phyloP scores from a whole-genome alignment of 2,329 filamentous ascomycete species.

The Ophiocordyceps sinensis region DNA sequence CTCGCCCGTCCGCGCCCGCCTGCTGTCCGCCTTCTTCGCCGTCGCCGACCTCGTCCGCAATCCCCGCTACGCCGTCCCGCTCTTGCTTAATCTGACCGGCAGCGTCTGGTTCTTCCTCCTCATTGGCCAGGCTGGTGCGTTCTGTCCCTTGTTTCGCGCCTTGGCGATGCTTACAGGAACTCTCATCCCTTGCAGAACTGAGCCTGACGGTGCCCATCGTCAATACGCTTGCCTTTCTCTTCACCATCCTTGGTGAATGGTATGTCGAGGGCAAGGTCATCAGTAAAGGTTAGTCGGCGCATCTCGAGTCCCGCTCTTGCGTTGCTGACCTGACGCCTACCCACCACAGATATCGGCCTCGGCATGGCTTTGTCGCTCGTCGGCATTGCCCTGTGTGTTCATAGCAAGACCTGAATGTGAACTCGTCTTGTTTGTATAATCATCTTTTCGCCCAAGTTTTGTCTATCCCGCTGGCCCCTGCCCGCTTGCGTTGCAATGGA shows the following conservation, averaged over 20 bases:
- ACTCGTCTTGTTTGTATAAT: background rate
- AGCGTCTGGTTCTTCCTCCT: slow-evolving; percentile 95
- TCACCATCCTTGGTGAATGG: slow-evolving; percentile 91
- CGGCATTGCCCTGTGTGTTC: slow-evolving; percentile 74
- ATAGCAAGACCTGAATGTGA: slow-evolving; percentile 37
- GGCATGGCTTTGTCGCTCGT: slow-evolving; percentile 67
- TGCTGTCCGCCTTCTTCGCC: slow-evolving; percentile 55
- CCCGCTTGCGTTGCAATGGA: too few relatives aligned
- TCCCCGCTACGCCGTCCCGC: slow-evolving; percentile 70
- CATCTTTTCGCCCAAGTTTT: background rate
- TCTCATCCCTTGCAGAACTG: slow-evolving; percentile 43
- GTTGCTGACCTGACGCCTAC: slow-evolving; percentile 1
- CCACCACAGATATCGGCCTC: slow-evolving; percentile 55
- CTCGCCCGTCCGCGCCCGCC: slow-evolving; percentile 47
- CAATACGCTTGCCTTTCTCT: slow-evolving; percentile 89
- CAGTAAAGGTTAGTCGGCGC: slow-evolving; percentile 43
- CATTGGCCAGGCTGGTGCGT: slow-evolving; percentile 79
- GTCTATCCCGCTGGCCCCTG: too few relatives aligned
- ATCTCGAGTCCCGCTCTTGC: background rate
- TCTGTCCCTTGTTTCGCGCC: background rate
- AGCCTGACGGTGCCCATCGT: slow-evolving; percentile 90
- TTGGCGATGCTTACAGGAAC: background rate
- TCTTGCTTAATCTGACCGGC: slow-evolving; percentile 80
- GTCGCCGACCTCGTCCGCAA: slow-evolving; percentile 66
- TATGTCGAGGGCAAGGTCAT: slow-evolving; percentile 88